Percentiles rank a stretch among this genome's conserved stretches.
Evolutionary conservation across 2,329 filamentous ascomycete species (phyloP).

Genomic region (Pseudocercospora vitis): DNA sequence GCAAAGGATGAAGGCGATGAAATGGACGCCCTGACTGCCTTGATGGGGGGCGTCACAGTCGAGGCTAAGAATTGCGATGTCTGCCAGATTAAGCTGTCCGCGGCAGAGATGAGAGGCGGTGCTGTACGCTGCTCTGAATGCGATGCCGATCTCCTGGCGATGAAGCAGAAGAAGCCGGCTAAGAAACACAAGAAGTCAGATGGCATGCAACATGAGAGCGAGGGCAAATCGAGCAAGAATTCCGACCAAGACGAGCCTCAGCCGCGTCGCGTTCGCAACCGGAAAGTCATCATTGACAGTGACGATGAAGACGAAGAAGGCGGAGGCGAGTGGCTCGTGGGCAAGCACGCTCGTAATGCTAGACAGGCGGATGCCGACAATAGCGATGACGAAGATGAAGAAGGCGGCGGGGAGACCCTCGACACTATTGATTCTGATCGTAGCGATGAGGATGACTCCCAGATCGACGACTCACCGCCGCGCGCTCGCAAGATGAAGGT

Average conservation of each 20-base stretch:
- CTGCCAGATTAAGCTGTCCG: slow-evolving; percentile 68
- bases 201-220: slow-evolving; percentile 30
- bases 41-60: slow-evolving; percentile 82
- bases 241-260: slow-evolving; percentile 28
- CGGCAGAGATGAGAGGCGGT: slow-evolving; percentile 55
- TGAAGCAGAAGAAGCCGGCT: slow-evolving; percentile 50
- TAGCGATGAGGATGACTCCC: slow-evolving; percentile 54
- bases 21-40: slow-evolving; percentile 78
- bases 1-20: slow-evolving; percentile 55
- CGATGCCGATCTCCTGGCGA: slow-evolving; percentile 68
- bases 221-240: slow-evolving; percentile 18
- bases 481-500: slow-evolving; percentile 30
- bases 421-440: slow-evolving; percentile 69
- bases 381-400: slow-evolving; percentile 73
- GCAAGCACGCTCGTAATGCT: slow-evolving; percentile 5
- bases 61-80: slow-evolving; percentile 77
- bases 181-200: slow-evolving; percentile 26
- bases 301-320: slow-evolving; percentile 57
- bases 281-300: slow-evolving; percentile 62
- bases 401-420: slow-evolving; percentile 80
- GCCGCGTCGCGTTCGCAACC: slow-evolving; percentile 45
- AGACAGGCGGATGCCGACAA: neutral
- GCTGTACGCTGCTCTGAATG: slow-evolving; percentile 71
- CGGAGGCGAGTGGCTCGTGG: slow-evolving; percentile 65
- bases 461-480: slow-evolving; percentile 42